phyloP scores from a whole-genome alignment of 371 early-diverging fungal genomes.

The Actinomortierella wolfii region DNA sequence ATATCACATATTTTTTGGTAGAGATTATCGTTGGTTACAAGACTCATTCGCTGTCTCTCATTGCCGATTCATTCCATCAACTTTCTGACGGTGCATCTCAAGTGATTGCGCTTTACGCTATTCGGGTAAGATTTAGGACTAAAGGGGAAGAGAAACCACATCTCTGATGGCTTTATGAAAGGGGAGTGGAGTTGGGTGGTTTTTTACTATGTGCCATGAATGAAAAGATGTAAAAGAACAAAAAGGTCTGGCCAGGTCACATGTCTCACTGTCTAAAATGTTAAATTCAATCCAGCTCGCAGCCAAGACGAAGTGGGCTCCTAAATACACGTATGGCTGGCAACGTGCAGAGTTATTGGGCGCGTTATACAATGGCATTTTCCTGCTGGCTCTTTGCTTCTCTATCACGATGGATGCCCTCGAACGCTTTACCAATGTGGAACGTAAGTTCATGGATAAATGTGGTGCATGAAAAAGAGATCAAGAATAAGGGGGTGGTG shows the following conservation, averaged over 20 bases:
- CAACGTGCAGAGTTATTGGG: slow-evolving; percentile 93
- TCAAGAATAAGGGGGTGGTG: too few species aligned
- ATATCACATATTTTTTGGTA: slow-evolving; percentile 70
- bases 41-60: slow-evolving; percentile 80
- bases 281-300: slow-evolving; percentile 53
- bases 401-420: slow-evolving; percentile 89
- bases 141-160: too few species aligned
- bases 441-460: slow-evolving; percentile 36
- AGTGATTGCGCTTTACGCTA: slow-evolving; percentile 86
- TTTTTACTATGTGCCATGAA: too few species aligned
- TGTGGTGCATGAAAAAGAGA: too few species aligned
- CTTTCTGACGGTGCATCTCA: slow-evolving; percentile 83
- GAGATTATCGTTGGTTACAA: slow-evolving; percentile 83
- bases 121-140: slow-evolving; percentile 53
- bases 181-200: too few species aligned
- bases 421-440: slow-evolving; percentile 75
- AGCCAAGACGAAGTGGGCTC: slow-evolving; percentile 52
- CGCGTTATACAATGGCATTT: slow-evolving; percentile 89
- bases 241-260: neutral
- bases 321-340: slow-evolving; percentile 86
- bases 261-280: slow-evolving; percentile 7
- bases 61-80: slow-evolving; percentile 97
- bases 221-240: slow-evolving; percentile 28
- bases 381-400: slow-evolving; percentile 86
- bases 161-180: too few species aligned